Evolutionary conservation across 2,329 filamentous ascomycete genomes (phyloP), one percentile per base, ranked within the genome.

Genomic region (Phaeosphaeriaceae sp.): DNA sequence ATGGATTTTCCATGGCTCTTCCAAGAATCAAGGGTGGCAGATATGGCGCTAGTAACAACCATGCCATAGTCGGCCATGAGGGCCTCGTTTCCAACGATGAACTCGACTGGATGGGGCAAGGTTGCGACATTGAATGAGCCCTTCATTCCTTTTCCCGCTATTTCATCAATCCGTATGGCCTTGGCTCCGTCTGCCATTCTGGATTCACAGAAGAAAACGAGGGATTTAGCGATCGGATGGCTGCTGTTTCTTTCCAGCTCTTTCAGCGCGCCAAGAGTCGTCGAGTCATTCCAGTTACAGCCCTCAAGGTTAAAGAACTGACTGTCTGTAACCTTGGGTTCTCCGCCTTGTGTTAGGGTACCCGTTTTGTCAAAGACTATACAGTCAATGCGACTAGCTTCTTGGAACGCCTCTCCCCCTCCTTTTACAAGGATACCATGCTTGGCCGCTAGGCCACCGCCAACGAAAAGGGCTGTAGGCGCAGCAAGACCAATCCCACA

Each of bases 361-460:
- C 90, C 90, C 0, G 90, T 95, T 79, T 95, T 94, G 79, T 95
- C 90, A 67, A 95, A 94, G 1, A 94, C 88, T 32, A 94, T 86
- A 43, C 87, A 87, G 69, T 91, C 86, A 36, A 92, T 80, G 8
- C 83, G 83, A 67, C 88, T 92, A 3, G 90, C 90, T 75, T 91
- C 90, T 70, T 93, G 89, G 67, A 94, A 93, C 0, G 90, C 90
- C 67, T 92, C 89, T 28, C 90, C 90, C 17, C 90, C 90, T 17
- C 90, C 90, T 72, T 92, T 91, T 59, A 89, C 90, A 1, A 95
- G 79, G 45, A 95, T 91, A 1, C 90, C 90, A 63, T 90, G 76
- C 67, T 87, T 87, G 6, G 90, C 90, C 2, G 90, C 90, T 16
- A 94, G 76, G 1, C 90, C 90, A 29, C 88, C 87, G 2, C 89